Evolutionary conservation across 257 asterid species (phyloP).

Genomic region (Parsonsia alboflavescens): DNA sequence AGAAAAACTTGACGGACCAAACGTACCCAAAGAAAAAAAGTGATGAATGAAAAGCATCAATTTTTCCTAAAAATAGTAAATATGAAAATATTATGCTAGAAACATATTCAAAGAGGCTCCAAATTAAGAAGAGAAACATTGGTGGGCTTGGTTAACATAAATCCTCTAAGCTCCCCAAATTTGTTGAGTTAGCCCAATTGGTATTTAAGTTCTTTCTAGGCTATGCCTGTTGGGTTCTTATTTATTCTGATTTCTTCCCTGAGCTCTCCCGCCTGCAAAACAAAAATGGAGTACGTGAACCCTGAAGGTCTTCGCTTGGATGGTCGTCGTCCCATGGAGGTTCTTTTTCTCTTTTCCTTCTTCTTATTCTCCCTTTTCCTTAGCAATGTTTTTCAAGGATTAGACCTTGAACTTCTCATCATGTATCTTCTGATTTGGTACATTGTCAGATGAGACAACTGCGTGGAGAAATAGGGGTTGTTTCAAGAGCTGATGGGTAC

Average conservation of each 20-base stretch:
- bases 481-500: constrained; percentile 93
- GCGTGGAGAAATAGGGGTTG: constrained; percentile 78
- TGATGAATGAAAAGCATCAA: too few species aligned
- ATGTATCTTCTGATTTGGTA: not conserved
- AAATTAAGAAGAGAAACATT: too few species aligned
- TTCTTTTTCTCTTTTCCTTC: constrained; percentile 3
- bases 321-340: constrained; percentile 98
- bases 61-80: too few species aligned
- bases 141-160: too few species aligned
- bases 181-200: not conserved
- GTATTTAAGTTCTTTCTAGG: not conserved
- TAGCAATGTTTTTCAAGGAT: not conserved
- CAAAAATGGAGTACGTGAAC: constrained; percentile 79
- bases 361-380: not conserved
- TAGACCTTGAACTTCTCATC: not conserved
- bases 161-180: too few species aligned
- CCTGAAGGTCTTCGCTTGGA: constrained; percentile 96
- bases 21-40: too few species aligned
- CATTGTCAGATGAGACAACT: constrained; percentile 84
- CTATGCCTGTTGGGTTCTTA: not conserved
- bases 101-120: too few species aligned
- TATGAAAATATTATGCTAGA: too few species aligned
- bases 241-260: not conserved
- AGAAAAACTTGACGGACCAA: too few species aligned
- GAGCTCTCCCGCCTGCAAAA: not conserved